phyloP scores from a whole-genome alignment of 2,329 filamentous ascomycete genomes.

The Penicillium sp. region DNA sequence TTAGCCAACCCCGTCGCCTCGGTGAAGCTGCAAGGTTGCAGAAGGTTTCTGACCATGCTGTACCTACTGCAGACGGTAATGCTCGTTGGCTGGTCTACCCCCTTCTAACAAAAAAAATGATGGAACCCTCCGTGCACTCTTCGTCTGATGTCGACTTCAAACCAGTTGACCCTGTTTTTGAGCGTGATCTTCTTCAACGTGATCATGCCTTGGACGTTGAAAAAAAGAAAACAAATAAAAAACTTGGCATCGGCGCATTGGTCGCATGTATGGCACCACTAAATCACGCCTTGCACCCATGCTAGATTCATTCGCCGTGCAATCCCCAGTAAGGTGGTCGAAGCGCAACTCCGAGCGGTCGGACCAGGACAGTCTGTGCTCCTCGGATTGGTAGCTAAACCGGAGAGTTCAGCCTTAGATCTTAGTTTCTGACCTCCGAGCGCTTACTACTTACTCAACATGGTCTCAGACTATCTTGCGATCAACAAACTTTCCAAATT shows the following conservation, averaged over 20 bases:
- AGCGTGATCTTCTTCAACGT: conserved; percentile 3
- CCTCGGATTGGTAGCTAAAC: conserved; percentile 7
- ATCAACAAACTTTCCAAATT: not conserved
- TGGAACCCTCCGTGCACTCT: conserved; percentile 13
- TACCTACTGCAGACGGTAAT: conserved; percentile 17
- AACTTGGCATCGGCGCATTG: not conserved
- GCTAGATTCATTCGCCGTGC: conserved; percentile 3
- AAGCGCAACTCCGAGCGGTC: conserved; percentile 16
- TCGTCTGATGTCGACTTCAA: conserved; percentile 9
- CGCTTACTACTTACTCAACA: conserved; percentile 1
- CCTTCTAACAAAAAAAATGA: conserved; percentile 3
- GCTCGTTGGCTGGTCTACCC: conserved; percentile 20
- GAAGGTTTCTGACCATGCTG: conserved; percentile 18
- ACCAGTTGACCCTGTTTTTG: not conserved
- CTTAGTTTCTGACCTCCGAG: conserved; percentile 10
- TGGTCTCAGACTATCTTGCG: not conserved
- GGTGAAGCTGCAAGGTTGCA: conserved; percentile 16
- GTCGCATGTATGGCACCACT: conserved; percentile 5
- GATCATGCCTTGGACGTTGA: conserved; percentile 3
- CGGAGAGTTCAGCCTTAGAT: conserved; percentile 22
- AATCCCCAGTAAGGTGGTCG: conserved; percentile 7
- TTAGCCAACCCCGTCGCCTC: not conserved
- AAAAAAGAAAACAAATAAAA: not conserved
- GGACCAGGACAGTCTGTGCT: conserved; percentile 6
- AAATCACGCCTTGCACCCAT: conserved; percentile 9